These are phyloP conservation scores for Starmera quercuum DNA, from an alignment of 805 yeast species.

Conservation along the genomic window DNA sequence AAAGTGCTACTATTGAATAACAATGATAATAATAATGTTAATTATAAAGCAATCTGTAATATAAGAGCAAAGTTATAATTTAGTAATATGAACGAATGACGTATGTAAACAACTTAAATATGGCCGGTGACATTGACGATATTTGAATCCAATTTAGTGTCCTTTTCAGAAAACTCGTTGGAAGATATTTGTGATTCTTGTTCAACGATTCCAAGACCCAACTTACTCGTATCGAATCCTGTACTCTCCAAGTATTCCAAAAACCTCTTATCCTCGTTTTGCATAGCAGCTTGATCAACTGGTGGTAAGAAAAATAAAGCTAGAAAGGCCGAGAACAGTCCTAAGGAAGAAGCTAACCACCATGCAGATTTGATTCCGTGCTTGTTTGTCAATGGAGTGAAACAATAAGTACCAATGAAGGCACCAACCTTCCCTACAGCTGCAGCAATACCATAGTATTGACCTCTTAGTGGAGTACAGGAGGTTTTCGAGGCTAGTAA, in stretches of 20 bases:
- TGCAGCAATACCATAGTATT: constrained; percentile 86
- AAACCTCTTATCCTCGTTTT: constrained; percentile 69
- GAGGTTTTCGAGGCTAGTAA: constrained; percentile 78
- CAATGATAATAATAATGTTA: too few relatives aligned
- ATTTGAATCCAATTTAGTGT: too few relatives aligned
- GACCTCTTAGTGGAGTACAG: constrained; percentile 85
- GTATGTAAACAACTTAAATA: too few relatives aligned
- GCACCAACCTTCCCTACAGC: constrained; percentile 92
- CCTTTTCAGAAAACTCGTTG: too few relatives aligned
- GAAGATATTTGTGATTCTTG: too few relatives aligned
- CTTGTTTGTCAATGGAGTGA: constrained; percentile 68
- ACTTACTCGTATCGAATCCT: constrained; percentile 61
- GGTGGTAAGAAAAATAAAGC: constrained; percentile 71
- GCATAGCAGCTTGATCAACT: constrained; percentile 77
- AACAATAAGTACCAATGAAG: constrained; percentile 81
- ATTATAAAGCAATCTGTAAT: too few relatives aligned
- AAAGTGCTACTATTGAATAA: too few relatives aligned
- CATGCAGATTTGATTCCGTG: constrained; percentile 74
- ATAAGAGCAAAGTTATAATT: too few relatives aligned
- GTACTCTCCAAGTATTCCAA: constrained; percentile 54
- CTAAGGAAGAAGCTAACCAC: constrained; percentile 72
- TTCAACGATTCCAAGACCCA: too few relatives aligned
- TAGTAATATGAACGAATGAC: too few relatives aligned
- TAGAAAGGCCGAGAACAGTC: constrained; percentile 61
- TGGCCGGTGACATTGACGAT: too few relatives aligned